phyloP scores from a whole-genome alignment of 345 rosid genomes.

The Kandelia obovata region DNA sequence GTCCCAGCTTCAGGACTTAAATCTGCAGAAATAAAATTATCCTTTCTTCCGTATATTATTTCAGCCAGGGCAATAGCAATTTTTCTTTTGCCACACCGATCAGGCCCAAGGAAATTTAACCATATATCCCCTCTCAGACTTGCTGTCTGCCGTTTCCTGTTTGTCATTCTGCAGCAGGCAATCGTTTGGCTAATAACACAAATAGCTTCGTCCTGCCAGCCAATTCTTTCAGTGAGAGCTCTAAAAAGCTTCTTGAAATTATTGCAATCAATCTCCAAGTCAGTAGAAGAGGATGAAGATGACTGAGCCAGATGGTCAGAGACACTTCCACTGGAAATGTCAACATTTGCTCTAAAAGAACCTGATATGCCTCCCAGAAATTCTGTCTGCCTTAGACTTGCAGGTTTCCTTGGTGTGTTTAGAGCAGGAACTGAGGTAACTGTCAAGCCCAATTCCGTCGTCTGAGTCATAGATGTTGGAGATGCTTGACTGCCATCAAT shows the following conservation, averaged over 20 bases:
- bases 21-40: slow-evolving; percentile 51
- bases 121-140: slow-evolving; percentile 54
- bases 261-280: slow-evolving; percentile 23
- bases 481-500: slow-evolving; percentile 39
- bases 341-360: slow-evolving; percentile 21
- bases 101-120: slow-evolving; percentile 62
- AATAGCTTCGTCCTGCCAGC: slow-evolving; percentile 67
- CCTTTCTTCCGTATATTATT: slow-evolving; percentile 43
- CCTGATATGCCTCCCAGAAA: slow-evolving; percentile 23
- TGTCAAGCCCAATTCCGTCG: slow-evolving; percentile 55
- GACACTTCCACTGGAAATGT: slow-evolving; percentile 16
- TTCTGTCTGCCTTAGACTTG: slow-evolving; percentile 19
- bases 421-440: slow-evolving; percentile 34
- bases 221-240: slow-evolving; percentile 46
- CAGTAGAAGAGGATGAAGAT: slow-evolving; percentile 36
- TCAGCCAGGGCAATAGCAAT: slow-evolving; percentile 60
- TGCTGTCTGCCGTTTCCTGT: slow-evolving; percentile 13
- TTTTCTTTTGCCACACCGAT: slow-evolving; percentile 47
- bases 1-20: slow-evolving; percentile 34
- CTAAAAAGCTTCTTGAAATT: slow-evolving; percentile 48
- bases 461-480: slow-evolving; percentile 43
- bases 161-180: slow-evolving; percentile 23
- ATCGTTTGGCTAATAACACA: slow-evolving; percentile 39
- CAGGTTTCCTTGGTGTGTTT: slow-evolving; percentile 23
- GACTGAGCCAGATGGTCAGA: slow-evolving; percentile 31